Base-by-base conservation (phyloP, 116 monocot genomes). In the Papilionanthe hybrid region DNA sequence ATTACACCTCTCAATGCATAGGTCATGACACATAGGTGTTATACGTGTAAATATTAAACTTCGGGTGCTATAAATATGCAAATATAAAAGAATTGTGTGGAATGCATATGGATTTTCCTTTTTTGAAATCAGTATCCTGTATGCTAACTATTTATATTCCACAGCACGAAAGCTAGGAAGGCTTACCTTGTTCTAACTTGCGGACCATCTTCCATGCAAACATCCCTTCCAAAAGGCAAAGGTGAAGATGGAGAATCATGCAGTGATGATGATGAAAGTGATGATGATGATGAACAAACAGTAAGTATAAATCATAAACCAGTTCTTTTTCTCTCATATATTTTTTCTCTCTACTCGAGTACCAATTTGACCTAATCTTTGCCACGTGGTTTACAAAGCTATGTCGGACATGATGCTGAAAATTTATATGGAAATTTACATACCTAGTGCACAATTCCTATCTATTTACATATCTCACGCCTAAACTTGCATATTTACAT, bases 171-270 rank as follows among this genome's bases (percentile, higher is more conserved):
- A 86, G 93, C 95, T 77, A 89, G 93, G 84, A 99, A 99, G 75
- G 88, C 84, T 10, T 99, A 99, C 78, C 91, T 99, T 79, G 99
- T 99, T 79, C 95, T 99, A 53, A 92, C 95, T 45, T 99, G 95
- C 84, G 99, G 99, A 50, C 85, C 91, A 73, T 79, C 93, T 82
- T 95, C 90, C 19, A 42, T 88, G 12, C 85, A 88, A 80, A 84
- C 88, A 37, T 83, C 82, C 7, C 86, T 95, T 84, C 99, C 99
- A 30, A 95, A 90, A 75, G 99, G 92, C 19, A 95, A 95, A 88
- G 99, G 95, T 84, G 93, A 90, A 83, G 78, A 93, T 88, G 93
- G 86, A 23, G 95, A 89, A 69, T 74, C 81, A 78, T 99, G 93
- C 55, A 86, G 86, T 75, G 96, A 93, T 4, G 86, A 79, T 76